Percentiles rank a stretch among this genome's conserved stretches.
Evolutionary conservation across 2,329 filamentous ascomycete species (phyloP).

Genomic region (Raffaelea albimanens): DNA sequence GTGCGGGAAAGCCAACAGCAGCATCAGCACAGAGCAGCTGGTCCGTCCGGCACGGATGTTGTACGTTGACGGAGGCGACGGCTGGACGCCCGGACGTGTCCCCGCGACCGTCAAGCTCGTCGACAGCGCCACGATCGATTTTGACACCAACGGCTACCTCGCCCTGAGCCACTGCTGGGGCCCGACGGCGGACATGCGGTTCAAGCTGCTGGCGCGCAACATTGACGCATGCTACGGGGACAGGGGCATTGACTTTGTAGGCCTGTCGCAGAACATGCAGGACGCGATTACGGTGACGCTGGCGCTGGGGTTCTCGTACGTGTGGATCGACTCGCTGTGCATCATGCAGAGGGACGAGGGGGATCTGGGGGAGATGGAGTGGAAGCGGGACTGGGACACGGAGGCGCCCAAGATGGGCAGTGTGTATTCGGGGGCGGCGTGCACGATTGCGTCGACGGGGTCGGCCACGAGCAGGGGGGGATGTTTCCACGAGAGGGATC

Average conservation of each 20-base stretch:
- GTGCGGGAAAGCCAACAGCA: too few species aligned
- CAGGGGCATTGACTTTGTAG: conserved; percentile 4
- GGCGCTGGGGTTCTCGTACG: conserved; percentile 8
- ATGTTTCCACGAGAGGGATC: conserved; percentile 3
- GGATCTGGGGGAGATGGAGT: neutral
- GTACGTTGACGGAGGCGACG: neutral
- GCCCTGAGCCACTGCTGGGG: conserved; percentile 14
- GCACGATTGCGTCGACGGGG: conserved; percentile 9
- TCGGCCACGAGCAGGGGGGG: neutral
- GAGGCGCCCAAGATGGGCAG: conserved; percentile 10
- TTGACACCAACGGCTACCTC: conserved; percentile 2
- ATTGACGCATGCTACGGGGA: neutral
- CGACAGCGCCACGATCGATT: neutral
- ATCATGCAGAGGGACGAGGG: conserved; percentile 10
- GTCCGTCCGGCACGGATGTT: neutral
- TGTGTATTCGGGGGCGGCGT: conserved; percentile 8
- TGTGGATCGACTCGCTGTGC: conserved; percentile 15
- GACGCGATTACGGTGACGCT: conserved; percentile 9
- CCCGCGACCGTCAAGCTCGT: neutral
- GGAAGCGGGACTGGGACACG: conserved; percentile 4
- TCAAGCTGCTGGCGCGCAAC: neutral
- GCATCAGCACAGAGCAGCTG: too few species aligned
- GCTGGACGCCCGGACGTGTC: neutral
- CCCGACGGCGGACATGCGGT: neutral
- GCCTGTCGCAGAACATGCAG: conserved; percentile 8